A percentile compares a stretch with the other conserved stretches of the same genome.
phyloP scores from a whole-genome alignment of 345 rosid genomes.

The Triadica sebifera region DNA sequence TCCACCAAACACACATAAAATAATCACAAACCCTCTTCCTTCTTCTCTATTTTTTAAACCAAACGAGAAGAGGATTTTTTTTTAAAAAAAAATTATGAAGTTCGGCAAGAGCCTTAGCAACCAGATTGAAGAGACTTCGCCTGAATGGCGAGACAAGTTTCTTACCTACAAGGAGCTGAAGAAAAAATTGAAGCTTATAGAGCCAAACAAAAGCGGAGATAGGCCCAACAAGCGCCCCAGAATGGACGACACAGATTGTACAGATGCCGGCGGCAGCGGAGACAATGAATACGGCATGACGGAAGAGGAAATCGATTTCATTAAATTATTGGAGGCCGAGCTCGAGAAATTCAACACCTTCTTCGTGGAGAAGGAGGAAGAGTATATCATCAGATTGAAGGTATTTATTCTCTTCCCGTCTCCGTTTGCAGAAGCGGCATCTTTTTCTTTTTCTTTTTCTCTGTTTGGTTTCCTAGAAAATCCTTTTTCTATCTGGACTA shows the following conservation, averaged over 20 bases:
- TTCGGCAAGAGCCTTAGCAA: constrained; percentile 92
- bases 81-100: constrained; percentile 44
- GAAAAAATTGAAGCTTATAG: constrained; percentile 72
- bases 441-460: not conserved
- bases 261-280: constrained; percentile 12
- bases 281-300: constrained; percentile 35
- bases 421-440: too few species aligned
- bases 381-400: constrained; percentile 87
- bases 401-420: constrained; percentile 26
- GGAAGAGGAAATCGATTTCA: constrained; percentile 67
- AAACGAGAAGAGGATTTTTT: not conserved
- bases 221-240: constrained; percentile 13
- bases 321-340: constrained; percentile 67
- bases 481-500: not conserved
- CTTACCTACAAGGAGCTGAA: constrained; percentile 93
- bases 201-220: constrained; percentile 31
- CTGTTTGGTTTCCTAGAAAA: constrained; percentile 18
- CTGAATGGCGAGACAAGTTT: constrained; percentile 95
- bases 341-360: constrained; percentile 87
- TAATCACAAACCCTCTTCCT: not conserved
- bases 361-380: constrained; percentile 96
- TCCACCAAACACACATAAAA: constrained; percentile 2
- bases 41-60: too few species aligned
- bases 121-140: constrained; percentile 93
- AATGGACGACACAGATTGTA: constrained; percentile 23